Evolutionary conservation across 2,329 filamentous ascomycete species (phyloP).

Genomic region (Colletotrichum trifolii): DNA sequence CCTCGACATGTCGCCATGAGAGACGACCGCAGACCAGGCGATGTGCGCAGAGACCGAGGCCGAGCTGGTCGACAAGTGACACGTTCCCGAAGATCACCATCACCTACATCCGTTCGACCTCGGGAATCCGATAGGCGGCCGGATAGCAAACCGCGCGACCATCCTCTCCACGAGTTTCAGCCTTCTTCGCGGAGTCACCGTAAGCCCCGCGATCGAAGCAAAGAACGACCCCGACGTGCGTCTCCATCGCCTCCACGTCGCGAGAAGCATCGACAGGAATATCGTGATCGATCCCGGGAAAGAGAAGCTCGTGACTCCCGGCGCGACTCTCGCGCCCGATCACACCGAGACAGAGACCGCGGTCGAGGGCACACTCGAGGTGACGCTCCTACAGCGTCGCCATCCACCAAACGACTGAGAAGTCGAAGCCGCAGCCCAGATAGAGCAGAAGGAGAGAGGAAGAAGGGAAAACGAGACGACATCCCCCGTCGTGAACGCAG

Average conservation of each 20-base stretch:
- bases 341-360: slow-evolving; percentile 28
- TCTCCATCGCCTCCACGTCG: slow-evolving; percentile 36
- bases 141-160: slow-evolving; percentile 34
- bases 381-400: slow-evolving; percentile 28
- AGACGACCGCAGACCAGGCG: slow-evolving; percentile 53
- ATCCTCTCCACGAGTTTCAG: slow-evolving; percentile 31
- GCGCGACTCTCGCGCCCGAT: slow-evolving; percentile 29
- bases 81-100: slow-evolving; percentile 47
- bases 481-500: slow-evolving; percentile 33
- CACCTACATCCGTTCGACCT: slow-evolving; percentile 40
- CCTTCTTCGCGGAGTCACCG: slow-evolving; percentile 32
- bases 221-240: slow-evolving; percentile 45
- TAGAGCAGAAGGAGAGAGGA: slow-evolving; percentile 13
- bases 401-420: slow-evolving; percentile 30
- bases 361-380: slow-evolving; percentile 30
- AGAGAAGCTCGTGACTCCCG: slow-evolving; percentile 30
- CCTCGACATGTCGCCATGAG: slow-evolving; percentile 53
- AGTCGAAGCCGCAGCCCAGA: slow-evolving; percentile 36
- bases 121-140: slow-evolving; percentile 42
- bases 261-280: slow-evolving; percentile 24
- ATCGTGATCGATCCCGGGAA: slow-evolving; percentile 30
- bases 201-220: slow-evolving; percentile 34
- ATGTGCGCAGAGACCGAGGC: slow-evolving; percentile 54
- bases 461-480: slow-evolving; percentile 28
- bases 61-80: slow-evolving; percentile 51